Evolutionary conservation across 306 rosid genomes (phyloP).

Genomic region (Fagus crenata): DNA sequence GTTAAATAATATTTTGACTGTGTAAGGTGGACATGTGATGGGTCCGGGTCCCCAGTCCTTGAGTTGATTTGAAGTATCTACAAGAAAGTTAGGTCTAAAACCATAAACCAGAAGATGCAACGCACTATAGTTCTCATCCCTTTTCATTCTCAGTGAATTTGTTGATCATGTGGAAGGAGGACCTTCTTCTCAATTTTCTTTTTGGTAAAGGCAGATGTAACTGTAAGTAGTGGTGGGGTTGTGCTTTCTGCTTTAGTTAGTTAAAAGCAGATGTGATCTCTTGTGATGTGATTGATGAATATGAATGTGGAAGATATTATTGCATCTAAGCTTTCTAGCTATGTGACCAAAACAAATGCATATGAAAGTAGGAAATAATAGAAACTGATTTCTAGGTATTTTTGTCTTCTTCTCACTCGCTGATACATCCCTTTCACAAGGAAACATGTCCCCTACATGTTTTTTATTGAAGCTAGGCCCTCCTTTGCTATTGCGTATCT

Average conservation of each 20-base stretch:
- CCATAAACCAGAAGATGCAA: not conserved
- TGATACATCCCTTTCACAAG: not conserved
- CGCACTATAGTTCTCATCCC: not conserved
- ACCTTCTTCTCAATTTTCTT: not conserved
- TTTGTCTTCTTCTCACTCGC: not conserved
- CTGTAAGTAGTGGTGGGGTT: conserved; percentile 15
- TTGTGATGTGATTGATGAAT: conserved; percentile 9
- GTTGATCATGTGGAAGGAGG: not conserved
- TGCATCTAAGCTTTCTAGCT: not conserved
- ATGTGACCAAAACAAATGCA: not conserved
- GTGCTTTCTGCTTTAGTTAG: conserved; percentile 12
- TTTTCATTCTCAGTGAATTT: not conserved
- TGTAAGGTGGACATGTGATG: not conserved
- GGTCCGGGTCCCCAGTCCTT: not conserved
- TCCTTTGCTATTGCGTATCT: conserved; percentile 12
- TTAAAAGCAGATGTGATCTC: conserved; percentile 21
- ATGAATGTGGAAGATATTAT: conserved; percentile 4
- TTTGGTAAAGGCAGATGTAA: not conserved
- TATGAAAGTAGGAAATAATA: not conserved
- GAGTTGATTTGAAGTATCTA: not conserved
- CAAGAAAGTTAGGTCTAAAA: not conserved
- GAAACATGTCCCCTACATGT: conserved; percentile 24
- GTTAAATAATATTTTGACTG: not conserved
- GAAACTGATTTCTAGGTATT: conserved; percentile 1
- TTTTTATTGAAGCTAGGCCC: conserved; percentile 1